These are phyloP conservation scores for Staphylotrichum longicolle DNA, from an alignment of 495 filamentous ascomycete species.

Conservation along the genomic window DNA sequence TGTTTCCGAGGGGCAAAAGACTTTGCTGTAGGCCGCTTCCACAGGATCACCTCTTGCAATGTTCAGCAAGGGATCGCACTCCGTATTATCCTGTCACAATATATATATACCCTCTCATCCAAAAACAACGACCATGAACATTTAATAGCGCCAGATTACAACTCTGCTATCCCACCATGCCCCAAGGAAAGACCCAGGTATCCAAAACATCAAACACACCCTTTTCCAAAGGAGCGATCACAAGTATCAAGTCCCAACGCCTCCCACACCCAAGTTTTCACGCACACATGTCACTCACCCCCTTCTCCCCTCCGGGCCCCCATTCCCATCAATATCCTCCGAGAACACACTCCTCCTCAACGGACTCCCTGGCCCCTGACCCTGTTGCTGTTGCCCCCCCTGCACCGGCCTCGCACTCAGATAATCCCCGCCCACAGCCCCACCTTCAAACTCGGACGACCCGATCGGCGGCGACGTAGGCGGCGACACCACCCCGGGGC, in stretches of 20 bases:
- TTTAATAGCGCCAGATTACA: slow-evolving; percentile 3
- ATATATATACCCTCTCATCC: neutral
- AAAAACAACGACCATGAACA: neutral
- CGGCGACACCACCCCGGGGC: slow-evolving; percentile 19
- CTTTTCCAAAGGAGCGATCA: neutral
- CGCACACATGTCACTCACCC: neutral
- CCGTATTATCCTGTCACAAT: neutral
- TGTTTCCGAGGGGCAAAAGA: neutral
- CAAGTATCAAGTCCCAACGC: neutral
- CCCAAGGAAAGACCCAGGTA: neutral
- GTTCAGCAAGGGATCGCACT: no score
- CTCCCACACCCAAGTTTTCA: no score
- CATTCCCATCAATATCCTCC: slow-evolving; percentile 18
- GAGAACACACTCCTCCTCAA: slow-evolving; percentile 23
- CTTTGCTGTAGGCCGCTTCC: neutral
- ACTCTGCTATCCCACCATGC: neutral
- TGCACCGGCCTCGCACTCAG: slow-evolving; percentile 14
- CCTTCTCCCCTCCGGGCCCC: neutral
- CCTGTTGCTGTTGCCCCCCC: slow-evolving; percentile 7
- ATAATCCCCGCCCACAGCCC: slow-evolving; percentile 4
- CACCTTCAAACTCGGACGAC: slow-evolving; percentile 1
- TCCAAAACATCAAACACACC: neutral
- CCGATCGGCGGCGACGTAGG: slow-evolving; percentile 8
- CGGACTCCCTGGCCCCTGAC: slow-evolving; percentile 11
- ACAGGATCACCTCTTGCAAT: no score